phyloP scores from a whole-genome alignment of 768 basidiomycete genomes.

The Tylopilus vinaceipallidus region DNA sequence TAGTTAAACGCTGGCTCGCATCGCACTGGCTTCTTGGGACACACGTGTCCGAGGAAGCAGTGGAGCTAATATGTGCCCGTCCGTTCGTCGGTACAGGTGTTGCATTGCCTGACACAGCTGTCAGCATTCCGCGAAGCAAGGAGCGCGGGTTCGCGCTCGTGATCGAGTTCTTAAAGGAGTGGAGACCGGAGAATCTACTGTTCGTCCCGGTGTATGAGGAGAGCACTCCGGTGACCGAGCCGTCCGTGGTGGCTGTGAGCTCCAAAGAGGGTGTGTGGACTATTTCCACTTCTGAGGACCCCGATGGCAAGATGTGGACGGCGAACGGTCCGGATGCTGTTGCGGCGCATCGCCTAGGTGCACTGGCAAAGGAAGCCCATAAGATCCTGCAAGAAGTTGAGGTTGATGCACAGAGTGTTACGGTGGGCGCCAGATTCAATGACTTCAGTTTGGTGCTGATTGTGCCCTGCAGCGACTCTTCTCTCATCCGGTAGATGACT shows the following conservation, averaged over 20 bases:
- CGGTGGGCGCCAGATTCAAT: conserved; percentile 41
- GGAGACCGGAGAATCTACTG: conserved; percentile 79
- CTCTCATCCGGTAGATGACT: conserved; percentile 77
- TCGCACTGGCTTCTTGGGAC: conserved; percentile 81
- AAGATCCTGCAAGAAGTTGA: conserved; percentile 54
- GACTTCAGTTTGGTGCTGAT: not conserved
- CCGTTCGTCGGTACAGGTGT: conserved; percentile 61
- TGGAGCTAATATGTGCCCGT: conserved; percentile 82
- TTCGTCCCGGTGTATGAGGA: conserved; percentile 68
- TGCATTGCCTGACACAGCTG: conserved; percentile 35
- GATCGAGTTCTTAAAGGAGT: conserved; percentile 70
- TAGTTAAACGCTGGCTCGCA: conserved; percentile 92
- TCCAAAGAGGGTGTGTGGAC: conserved; percentile 62
- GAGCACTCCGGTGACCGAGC: conserved; percentile 1
- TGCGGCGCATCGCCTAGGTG: conserved; percentile 68
- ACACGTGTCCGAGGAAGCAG: conserved; percentile 73
- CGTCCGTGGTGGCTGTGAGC: conserved; percentile 27
- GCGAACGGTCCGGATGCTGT: conserved; percentile 60
- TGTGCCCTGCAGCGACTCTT: conserved; percentile 64
- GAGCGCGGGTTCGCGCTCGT: conserved; percentile 77
- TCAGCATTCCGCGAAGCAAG: conserved; percentile 66
- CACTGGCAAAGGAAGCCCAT: conserved; percentile 76
- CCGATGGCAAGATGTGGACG: conserved; percentile 77
- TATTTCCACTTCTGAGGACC: conserved; percentile 76
- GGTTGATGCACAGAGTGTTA: conserved; percentile 49